Percentiles rank a stretch among this genome's conserved stretches.
Evolutionary conservation across 2,329 filamentous ascomycete genomes (phyloP).

Genomic region (Phaeomoniella chlamydospora): DNA sequence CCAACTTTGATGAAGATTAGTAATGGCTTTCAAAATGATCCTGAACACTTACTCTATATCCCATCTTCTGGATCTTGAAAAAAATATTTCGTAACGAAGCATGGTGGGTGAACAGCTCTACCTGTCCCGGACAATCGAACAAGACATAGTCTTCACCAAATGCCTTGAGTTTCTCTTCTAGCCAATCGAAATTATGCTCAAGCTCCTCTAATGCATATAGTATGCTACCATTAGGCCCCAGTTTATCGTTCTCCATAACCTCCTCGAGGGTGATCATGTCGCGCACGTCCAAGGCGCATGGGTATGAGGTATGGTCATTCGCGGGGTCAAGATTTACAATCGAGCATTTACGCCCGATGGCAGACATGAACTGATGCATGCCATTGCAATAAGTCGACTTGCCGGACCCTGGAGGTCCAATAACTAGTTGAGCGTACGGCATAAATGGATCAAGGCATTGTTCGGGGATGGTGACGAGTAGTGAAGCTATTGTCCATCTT

Average conservation of each 20-base stretch:
- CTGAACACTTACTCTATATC: constrained; percentile 65
- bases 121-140: constrained; percentile 93
- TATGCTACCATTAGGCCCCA: constrained; percentile 86
- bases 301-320: constrained; percentile 84
- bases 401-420: constrained; percentile 87
- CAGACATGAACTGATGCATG: constrained; percentile 96
- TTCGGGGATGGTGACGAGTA: not conserved
- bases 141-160: constrained; percentile 82
- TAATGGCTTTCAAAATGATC: constrained; percentile 13
- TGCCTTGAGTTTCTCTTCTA: constrained; percentile 65
- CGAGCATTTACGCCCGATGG: constrained; percentile 87
- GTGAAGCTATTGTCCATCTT: not conserved
- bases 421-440: constrained; percentile 62
- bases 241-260: constrained; percentile 78
- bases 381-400: constrained; percentile 99
- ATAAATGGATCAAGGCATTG: constrained; percentile 17
- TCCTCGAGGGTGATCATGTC: constrained; percentile 81
- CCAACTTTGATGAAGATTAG: constrained; percentile 53
- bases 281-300: constrained; percentile 80
- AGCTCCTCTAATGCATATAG: constrained; percentile 91
- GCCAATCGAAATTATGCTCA: constrained; percentile 86
- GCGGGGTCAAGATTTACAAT: constrained; percentile 95
- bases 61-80: constrained; percentile 74
- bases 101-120: constrained; percentile 95
- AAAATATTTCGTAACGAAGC: constrained; percentile 84